Conservation (phyloP, 495 filamentous ascomycete species). For the Aspergillus sparsus region DNA sequence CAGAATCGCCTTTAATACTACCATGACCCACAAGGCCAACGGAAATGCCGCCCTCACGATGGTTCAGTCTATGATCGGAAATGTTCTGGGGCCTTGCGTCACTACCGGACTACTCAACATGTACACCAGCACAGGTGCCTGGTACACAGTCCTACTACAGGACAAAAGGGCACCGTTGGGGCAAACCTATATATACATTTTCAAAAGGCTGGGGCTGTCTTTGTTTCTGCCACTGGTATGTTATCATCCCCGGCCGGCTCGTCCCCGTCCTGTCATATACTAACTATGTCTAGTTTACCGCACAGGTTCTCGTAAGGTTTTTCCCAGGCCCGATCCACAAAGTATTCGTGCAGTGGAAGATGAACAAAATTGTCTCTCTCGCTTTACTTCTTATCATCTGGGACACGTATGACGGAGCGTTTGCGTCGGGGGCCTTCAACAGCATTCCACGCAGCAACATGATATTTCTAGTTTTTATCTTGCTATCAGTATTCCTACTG, state of each 20-base stretch:
- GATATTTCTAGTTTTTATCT: not conserved
- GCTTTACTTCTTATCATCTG: slow-evolving; percentile 38
- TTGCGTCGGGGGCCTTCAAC: slow-evolving; percentile 37
- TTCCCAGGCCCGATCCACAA: not conserved
- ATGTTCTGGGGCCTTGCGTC: slow-evolving; percentile 44
- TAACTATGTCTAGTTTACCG: not conserved
- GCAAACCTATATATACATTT: slow-evolving; percentile 38
- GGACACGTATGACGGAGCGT: slow-evolving; percentile 46
- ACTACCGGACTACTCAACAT: slow-evolving; percentile 42
- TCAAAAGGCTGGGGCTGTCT: slow-evolving; percentile 44
- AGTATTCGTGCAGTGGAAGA: not conserved
- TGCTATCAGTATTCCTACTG: not conserved
- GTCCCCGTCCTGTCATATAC: not conserved
- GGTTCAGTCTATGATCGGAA: slow-evolving; percentile 45
- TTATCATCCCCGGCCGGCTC: not conserved
- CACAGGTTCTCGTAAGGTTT: not conserved
- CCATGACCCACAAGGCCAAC: slow-evolving; percentile 45
- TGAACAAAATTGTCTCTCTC: not conserved
- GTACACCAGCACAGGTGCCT: slow-evolving; percentile 36
- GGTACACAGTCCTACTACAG: slow-evolving; percentile 43
- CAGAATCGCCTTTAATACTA: slow-evolving; percentile 28
- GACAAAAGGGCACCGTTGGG: slow-evolving; percentile 21
- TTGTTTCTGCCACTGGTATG: slow-evolving; percentile 41
- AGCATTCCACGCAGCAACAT: slow-evolving; percentile 18
- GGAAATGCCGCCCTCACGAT: slow-evolving; percentile 44